Conservation (phyloP, 2,329 filamentous ascomycete species). For the Calonectria naviculata region DNA sequence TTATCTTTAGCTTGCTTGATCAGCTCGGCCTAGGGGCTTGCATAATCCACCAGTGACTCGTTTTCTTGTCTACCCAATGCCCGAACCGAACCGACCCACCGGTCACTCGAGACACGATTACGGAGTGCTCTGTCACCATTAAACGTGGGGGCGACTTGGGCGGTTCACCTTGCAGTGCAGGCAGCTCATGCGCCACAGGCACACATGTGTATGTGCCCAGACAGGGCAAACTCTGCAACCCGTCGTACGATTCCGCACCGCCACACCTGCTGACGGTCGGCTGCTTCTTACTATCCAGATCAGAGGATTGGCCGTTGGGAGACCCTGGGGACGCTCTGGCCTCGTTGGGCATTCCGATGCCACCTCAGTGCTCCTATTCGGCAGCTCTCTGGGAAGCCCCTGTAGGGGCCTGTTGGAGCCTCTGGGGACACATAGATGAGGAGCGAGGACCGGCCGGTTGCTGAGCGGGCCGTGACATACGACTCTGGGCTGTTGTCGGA, state of each 20-base stretch:
- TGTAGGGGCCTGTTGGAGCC: background rate
- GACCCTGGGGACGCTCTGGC: constrained; percentile 12
- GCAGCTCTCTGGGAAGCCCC: constrained; percentile 15
- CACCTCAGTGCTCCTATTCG: constrained; percentile 1
- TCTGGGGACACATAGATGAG: background rate
- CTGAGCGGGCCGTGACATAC: constrained; percentile 29
- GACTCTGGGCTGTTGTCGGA: constrained; percentile 26
- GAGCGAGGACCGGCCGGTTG: constrained; percentile 25
- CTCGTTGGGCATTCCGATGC: background rate
- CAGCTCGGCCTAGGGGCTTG: background rate
- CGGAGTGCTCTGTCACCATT: constrained; percentile 14
- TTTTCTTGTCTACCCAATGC: background rate
- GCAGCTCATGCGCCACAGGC: constrained; percentile 16
- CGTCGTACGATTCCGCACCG: constrained; percentile 43
- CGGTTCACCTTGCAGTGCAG: background rate
- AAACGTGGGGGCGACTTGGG: background rate
- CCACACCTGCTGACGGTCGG: constrained; percentile 42
- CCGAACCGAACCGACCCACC: constrained; percentile 21
- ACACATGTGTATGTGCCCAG: background rate
- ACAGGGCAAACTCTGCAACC: background rate
- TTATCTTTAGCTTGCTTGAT: constrained; percentile 2
- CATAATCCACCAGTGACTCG: background rate
- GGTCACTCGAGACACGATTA: constrained; percentile 3
- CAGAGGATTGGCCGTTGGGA: constrained; percentile 27
- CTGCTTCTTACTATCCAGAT: constrained; percentile 37